phyloP scores from a whole-genome alignment of 495 filamentous ascomycete genomes.

The Penicillium waksmanii region DNA sequence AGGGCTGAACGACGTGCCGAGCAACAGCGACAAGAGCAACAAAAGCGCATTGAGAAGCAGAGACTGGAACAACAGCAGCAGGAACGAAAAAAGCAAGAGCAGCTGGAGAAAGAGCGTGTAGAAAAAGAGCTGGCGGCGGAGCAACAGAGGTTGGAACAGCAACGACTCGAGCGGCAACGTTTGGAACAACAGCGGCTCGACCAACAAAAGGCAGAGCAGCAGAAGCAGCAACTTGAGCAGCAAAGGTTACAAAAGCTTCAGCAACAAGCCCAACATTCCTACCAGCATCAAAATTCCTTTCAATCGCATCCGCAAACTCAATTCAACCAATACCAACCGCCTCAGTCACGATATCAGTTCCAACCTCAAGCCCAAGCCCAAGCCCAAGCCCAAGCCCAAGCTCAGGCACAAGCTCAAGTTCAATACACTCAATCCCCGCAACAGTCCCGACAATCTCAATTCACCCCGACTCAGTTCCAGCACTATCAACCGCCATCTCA shows the following conservation, averaged over 20 bases:
- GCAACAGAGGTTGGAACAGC: conserved; percentile 27
- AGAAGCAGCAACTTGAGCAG: conserved; percentile 20
- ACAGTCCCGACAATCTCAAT: conserved; percentile 16
- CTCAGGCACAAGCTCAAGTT: conserved; percentile 10
- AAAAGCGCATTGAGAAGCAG: conserved; percentile 21
- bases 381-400: conserved; percentile 9
- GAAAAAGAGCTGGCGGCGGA: conserved; percentile 6
- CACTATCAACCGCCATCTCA: conserved; percentile 29
- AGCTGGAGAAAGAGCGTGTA: conserved; percentile 29
- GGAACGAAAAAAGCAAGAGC: conserved; percentile 28
- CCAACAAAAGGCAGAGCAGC: conserved; percentile 20
- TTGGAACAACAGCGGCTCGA: conserved; percentile 21
- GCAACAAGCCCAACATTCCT: conserved; percentile 26
- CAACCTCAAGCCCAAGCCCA: conserved; percentile 10
- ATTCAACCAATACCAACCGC: conserved; percentile 32
- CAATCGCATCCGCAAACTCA: conserved; percentile 19
- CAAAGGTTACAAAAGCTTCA: conserved; percentile 25
- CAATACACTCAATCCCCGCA: conserved; percentile 24
- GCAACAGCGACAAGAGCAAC: conserved; percentile 13
- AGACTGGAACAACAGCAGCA: conserved; percentile 30
- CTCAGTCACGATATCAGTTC: conserved; percentile 8
- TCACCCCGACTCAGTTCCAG: conserved; percentile 17
- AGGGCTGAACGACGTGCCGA: conserved; percentile 16
- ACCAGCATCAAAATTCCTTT: conserved; percentile 24
- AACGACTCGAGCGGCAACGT: conserved; percentile 29